Evolutionary conservation across 2,329 filamentous ascomycete genomes (phyloP), one percentile per base, ranked within the genome.

Genomic region (Colletotrichum noveboracense): DNA sequence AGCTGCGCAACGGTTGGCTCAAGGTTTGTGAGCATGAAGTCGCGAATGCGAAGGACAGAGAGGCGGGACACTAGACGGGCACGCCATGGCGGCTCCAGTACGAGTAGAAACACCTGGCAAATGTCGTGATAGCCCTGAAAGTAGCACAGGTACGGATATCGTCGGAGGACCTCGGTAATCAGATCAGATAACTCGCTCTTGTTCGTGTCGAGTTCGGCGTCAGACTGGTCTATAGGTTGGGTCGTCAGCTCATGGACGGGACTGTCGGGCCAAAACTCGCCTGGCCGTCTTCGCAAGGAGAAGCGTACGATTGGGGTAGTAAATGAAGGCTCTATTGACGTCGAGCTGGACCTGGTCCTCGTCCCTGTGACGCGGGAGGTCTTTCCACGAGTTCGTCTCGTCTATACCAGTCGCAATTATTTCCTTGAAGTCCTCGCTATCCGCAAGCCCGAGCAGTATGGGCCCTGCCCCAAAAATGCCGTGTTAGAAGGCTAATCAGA

Each of bases 91-190:
- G 91, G 86, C 1, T 93, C 93, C 6, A 99, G 89, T 13, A 98
- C 96, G 16, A 99, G 90, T 55, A 98, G 91, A 75, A 99, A 90
- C 28, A 99, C 97, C 86, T 99, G 97, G 80, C 95, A 97, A 81
- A 99, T 98, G 86, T 99, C 97, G 85, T 99, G 97, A 84, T 97
- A 99, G 83, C 97, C 97, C 87, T 99, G 97, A 84, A 99, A 99
- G 86, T 99, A 99, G 87, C 93, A 95, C 43, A 99, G 91, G 83
- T 93, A 93, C 18, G 96, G 95, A 80, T 97, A 90, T 38, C 91
- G 91, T 69, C 97, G 93, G 61, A 99, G 90, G 16, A 97, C 92
- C 78, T 94, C 90, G 67, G 91, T 91, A 80, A 99, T 98, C 66
- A 99, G 89, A 77, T 92, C 87, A 9, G 93, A 96, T 3, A 99